Percentiles rank a stretch among this genome's conserved stretches.
Evolutionary conservation across 2,329 filamentous ascomycete species (phyloP).

Genomic region (Whalleya microplaca): DNA sequence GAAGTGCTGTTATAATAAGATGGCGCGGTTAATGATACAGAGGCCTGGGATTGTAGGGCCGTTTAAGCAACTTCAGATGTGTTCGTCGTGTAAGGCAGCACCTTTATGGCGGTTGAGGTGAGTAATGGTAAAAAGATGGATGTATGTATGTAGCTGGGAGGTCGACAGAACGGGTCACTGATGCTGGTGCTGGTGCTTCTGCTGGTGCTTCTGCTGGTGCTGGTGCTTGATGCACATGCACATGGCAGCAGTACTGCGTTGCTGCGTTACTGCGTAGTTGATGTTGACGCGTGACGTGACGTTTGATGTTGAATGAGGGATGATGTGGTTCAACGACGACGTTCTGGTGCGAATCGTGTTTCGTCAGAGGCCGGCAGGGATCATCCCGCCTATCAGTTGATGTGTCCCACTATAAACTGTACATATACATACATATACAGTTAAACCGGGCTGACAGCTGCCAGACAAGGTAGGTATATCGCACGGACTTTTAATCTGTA

Average conservation of each 20-base stretch:
- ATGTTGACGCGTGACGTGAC: background rate
- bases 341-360: background rate
- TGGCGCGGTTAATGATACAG: slow-evolving; percentile 17
- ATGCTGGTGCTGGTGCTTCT: slow-evolving; percentile 1
- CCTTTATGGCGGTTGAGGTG: slow-evolving; percentile 12
- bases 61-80: slow-evolving; percentile 15
- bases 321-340: background rate
- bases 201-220: background rate
- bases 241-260: background rate
- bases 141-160: slow-evolving; percentile 13
- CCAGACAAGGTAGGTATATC: too few relatives aligned
- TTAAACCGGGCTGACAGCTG: background rate
- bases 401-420: background rate
- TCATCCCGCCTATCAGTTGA: background rate
- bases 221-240: slow-evolving; percentile 1
- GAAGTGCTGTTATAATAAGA: slow-evolving; percentile 12
- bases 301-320: background rate
- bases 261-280: background rate
- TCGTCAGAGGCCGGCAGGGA: background rate
- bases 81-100: slow-evolving; percentile 11
- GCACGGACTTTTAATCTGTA: background rate
- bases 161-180: slow-evolving; percentile 10
- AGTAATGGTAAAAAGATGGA: slow-evolving; percentile 16
- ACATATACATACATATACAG: background rate
- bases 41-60: slow-evolving; percentile 6